These are phyloP conservation scores for Nakaseomyces delphensis DNA, from an alignment of 1,139 yeast genomes.

Conservation along the genomic window DNA sequence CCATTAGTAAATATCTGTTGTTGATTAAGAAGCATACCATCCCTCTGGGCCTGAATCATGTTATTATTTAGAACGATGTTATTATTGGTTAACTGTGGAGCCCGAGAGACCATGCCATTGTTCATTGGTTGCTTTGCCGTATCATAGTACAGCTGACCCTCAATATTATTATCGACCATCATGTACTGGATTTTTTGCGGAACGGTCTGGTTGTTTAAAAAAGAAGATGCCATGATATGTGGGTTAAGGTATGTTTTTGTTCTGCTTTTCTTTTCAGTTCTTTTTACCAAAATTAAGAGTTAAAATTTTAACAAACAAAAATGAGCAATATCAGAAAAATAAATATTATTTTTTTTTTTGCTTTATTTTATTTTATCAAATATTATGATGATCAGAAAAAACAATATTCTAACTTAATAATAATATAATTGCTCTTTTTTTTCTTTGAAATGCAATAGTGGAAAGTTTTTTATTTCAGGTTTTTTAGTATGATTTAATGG, in stretches of 20 bases:
- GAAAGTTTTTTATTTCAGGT: neutral
- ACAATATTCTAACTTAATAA: neutral
- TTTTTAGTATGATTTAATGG: neutral
- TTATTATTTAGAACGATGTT: neutral
- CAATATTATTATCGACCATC: neutral
- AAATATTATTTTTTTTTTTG: too few species aligned
- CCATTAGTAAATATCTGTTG: slow-evolving; percentile 1
- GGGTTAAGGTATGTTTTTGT: too few species aligned
- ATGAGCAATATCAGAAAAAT: too few species aligned
- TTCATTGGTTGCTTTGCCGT: neutral
- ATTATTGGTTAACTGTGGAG: neutral
- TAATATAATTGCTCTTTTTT: neutral
- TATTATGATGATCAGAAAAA: too few species aligned
- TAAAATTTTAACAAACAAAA: too few species aligned
- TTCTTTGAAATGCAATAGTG: neutral
- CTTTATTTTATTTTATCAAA: too few species aligned
- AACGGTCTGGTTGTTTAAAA: neutral
- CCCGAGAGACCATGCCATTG: neutral
- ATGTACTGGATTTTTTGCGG: neutral
- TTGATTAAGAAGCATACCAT: neutral
- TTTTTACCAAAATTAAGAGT: neutral
- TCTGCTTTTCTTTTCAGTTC: neutral
- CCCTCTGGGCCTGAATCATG: slow-evolving; percentile 1
- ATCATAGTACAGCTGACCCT: neutral
- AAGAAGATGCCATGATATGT: slow-evolving; percentile 1